Evolutionary conservation across 2,329 filamentous ascomycete species (phyloP).

Genomic region (Penicillium hesseltinei): DNA sequence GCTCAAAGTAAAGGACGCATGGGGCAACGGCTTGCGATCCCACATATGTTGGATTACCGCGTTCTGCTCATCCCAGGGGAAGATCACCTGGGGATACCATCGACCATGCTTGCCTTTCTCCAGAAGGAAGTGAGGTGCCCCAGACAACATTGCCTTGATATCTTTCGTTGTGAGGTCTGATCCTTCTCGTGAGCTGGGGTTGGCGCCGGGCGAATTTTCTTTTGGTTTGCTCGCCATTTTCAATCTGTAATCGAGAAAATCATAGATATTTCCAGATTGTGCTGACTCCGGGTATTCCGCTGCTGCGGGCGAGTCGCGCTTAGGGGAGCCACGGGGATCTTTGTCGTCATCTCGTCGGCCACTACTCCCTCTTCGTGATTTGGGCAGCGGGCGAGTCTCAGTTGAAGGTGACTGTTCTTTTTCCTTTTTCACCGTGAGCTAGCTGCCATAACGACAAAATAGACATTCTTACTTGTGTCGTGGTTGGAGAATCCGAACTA

Average conservation of each 20-base stretch:
- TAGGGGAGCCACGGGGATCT: constrained; percentile 3
- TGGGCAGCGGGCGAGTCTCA: neutral
- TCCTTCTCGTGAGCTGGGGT: neutral
- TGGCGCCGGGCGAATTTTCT: neutral
- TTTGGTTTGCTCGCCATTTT: constrained; percentile 5
- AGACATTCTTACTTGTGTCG: constrained; percentile 3
- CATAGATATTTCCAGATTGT: constrained; percentile 30
- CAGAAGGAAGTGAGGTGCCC: constrained; percentile 46
- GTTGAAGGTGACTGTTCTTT: neutral
- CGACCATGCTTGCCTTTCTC: constrained; percentile 41
- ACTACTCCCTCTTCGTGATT: neutral
- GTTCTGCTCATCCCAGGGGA: constrained; percentile 44
- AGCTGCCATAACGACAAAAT: neutral
- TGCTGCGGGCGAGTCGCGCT: constrained; percentile 9
- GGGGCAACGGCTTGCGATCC: constrained; percentile 41
- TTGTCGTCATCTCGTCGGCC: neutral
- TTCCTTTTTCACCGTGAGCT: neutral
- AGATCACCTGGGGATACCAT: constrained; percentile 46
- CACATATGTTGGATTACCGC: constrained; percentile 40
- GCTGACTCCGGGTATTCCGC: constrained; percentile 22
- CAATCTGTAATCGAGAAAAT: constrained; percentile 26
- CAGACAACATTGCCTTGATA: constrained; percentile 43
- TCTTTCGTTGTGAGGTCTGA: constrained; percentile 34
- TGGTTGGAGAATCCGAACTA: neutral
- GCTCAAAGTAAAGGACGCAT: constrained; percentile 42